Percentiles rank a stretch among this genome's conserved stretches.
Conservation (phyloP, 148 eudicot species). For the Gaultheria prostrata region DNA sequence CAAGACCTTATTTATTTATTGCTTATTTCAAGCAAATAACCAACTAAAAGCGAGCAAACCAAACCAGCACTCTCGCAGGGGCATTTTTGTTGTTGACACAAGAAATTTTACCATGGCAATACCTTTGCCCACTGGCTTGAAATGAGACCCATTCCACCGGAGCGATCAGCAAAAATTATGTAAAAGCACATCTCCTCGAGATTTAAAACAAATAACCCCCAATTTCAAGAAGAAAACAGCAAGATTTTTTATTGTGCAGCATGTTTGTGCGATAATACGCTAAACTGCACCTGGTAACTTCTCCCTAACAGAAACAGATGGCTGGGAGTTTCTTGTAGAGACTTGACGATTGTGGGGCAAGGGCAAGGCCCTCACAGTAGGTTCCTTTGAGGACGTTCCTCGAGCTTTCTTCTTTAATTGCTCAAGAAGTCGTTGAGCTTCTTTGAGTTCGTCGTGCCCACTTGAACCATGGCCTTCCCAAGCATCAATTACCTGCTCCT, state of each 20-base stretch:
- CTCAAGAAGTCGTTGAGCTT: conserved; percentile 63
- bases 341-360: conserved; percentile 38
- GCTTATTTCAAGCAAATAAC: background rate
- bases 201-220: background rate
- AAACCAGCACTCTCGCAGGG: background rate
- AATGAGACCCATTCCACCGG: background rate
- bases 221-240: background rate
- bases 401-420: conserved; percentile 56
- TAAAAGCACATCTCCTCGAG: background rate
- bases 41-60: background rate
- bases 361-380: conserved; percentile 51
- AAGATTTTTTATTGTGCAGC: background rate
- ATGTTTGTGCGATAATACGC: background rate
- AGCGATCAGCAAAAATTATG: background rate
- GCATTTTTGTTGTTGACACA: background rate
- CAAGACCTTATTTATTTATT: background rate
- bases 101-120: background rate
- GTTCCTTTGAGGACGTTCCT: conserved; percentile 27
- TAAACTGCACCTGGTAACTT: conserved; percentile 16
- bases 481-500: conserved; percentile 66
- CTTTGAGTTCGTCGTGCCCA: conserved; percentile 60
- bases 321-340: conserved; percentile 33
- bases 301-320: conserved; percentile 14
- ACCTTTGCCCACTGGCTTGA: conserved; percentile 5
- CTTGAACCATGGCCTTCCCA: conserved; percentile 75